Base-by-base conservation (phyloP, 2,329 filamentous ascomycete species). In the Tolypocladium amazonense region DNA sequence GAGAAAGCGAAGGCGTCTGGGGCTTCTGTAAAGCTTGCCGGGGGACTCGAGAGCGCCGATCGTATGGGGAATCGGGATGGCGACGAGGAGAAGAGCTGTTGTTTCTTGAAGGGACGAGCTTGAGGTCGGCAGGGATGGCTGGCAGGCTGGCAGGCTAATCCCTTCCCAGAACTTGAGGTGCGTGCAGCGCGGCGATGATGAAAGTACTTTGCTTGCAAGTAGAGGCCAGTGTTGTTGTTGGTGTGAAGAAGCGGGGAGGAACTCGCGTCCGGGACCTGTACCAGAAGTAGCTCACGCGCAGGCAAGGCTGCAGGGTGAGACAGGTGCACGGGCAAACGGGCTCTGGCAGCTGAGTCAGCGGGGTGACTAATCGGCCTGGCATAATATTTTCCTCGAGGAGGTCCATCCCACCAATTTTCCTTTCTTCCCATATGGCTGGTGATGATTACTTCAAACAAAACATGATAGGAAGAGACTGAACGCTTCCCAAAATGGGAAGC, bases 381-480 rank as follows among this genome's bases (percentile, higher is more conserved):
- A 53, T 35, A 9, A 35, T 53, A 35, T 53, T 53, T 53, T 53
- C 18, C 50, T 35, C 50, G 18, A 35, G 7, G 18, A 30, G 30
- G 30, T 18, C 30, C 30, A 9, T 4, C 27, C 8, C 30, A 35
- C 30, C 30, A 53, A 5, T 35, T 35, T 35, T 35, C 62, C 65
- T 66, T 65, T 65, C 64, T 67, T 65, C 68, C 69, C 64, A 70
- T 67, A 72, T 71, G 77, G 82, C 82, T 84, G 60, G 71, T 86
- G 83, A 86, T 86, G 83, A 86, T 83, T 80, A 74, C 62, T 56
- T 71, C 72, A 69, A 72, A 76, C 77, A 75, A 4, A 76, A 75
- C 69, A 83, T 83, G 80, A 86, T 86, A 86, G 83, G 83, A 86
- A 86, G 83, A 86, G 83, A 81, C 77, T 85, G 82, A 86, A 81